A percentile compares a stretch with the other conserved stretches of the same genome.
Conservation (phyloP, 1,284 basidiomycete genomes). For the Ceratobasidium theobromae region DNA sequence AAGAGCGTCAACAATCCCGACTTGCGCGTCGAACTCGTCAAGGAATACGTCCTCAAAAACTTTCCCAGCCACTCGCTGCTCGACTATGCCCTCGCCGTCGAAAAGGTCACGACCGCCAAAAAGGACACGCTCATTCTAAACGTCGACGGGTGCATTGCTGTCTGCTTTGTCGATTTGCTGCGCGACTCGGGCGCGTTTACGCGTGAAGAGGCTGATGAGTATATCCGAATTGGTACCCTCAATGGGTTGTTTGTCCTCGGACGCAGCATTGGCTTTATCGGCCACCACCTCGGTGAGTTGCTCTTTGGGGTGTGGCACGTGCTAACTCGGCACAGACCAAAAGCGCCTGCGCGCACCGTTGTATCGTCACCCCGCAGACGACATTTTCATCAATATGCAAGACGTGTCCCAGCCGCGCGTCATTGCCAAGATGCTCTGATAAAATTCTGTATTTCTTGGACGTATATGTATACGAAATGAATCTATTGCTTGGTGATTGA, state of each 20-base stretch:
- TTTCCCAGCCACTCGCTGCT: conserved; percentile 92
- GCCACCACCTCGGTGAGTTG: conserved; percentile 65
- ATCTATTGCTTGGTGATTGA: conserved; percentile 7
- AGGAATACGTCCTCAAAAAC: conserved; percentile 94
- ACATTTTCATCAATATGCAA: conserved; percentile 65
- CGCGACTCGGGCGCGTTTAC: conserved; percentile 94
- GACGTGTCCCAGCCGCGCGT: conserved; percentile 76
- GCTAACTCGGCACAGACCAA: conserved; percentile 62
- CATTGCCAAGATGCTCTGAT: conserved; percentile 55
- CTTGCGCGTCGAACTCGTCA: conserved; percentile 95
- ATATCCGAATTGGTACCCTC: conserved; percentile 91
- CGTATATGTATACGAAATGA: background rate
- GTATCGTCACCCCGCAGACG: conserved; percentile 74
- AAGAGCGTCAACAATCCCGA: conserved; percentile 98
- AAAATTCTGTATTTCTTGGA: background rate
- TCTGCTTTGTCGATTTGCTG: conserved; percentile 96
- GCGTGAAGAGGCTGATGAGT: conserved; percentile 94
- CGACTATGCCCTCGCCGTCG: conserved; percentile 98
- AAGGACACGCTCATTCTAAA: conserved; percentile 97
- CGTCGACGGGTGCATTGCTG: conserved; percentile 97
- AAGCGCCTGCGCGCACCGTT: conserved; percentile 89
- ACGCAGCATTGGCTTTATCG: conserved; percentile 96
- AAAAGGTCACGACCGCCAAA: conserved; percentile 97
- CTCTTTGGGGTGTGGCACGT: background rate
- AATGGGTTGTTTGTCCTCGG: conserved; percentile 98